Percentiles rank a stretch among this genome's conserved stretches.
phyloP scores from a whole-genome alignment of 139 green algal genomes.

The Coelastrella sp. region DNA sequence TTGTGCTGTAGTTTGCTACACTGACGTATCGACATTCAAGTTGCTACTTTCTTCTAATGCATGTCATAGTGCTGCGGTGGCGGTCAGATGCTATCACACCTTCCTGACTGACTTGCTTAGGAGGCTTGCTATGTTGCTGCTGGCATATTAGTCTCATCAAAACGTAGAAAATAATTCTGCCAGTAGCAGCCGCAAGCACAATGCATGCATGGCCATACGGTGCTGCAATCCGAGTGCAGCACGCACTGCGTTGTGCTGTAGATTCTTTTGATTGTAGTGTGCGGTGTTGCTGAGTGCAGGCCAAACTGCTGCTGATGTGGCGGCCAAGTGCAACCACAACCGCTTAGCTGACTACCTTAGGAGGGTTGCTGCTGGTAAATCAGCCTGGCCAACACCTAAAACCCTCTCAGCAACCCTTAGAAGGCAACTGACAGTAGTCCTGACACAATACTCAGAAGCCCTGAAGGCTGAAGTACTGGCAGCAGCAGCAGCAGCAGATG shows the following conservation, averaged over 20 bases:
- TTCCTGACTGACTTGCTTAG: no score
- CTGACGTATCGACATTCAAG: no score
- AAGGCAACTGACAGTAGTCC: not conserved
- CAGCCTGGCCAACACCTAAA: not conserved
- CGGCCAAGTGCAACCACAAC: not conserved
- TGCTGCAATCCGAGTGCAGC: not conserved
- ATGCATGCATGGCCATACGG: not conserved
- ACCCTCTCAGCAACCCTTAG: not conserved
- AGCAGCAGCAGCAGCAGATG: not conserved
- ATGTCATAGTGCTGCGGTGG: no score
- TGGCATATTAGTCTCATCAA: no score
- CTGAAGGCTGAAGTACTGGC: not conserved
- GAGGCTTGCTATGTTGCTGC: no score
- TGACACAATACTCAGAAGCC: not conserved
- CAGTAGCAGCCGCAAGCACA: no score
- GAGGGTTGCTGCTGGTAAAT: not conserved
- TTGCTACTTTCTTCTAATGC: no score
- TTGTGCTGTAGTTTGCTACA: no score
- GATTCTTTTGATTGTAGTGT: not conserved
- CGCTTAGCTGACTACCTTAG: not conserved
- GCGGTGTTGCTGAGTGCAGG: not conserved
- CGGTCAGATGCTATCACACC: no score
- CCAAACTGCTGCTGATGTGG: constrained; percentile 15
- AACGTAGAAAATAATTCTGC: no score
- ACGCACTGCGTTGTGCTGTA: not conserved